These are phyloP conservation scores for Candida broadrunensis DNA, from an alignment of 805 yeast species.

Conservation along the genomic window DNA sequence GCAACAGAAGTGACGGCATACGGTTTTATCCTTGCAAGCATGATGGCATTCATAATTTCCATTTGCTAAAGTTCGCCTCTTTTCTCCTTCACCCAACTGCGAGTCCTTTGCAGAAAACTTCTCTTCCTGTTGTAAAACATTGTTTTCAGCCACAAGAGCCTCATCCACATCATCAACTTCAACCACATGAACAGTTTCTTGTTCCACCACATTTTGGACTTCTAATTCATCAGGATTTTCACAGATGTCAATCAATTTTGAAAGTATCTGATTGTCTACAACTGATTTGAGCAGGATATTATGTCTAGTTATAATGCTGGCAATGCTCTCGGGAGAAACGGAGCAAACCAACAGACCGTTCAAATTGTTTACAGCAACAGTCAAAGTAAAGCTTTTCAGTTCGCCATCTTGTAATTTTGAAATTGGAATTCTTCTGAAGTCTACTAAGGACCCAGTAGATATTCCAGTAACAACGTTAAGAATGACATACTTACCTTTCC, in stretches of 20 bases:
- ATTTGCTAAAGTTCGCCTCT: constrained; percentile 11
- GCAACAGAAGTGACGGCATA: constrained; percentile 49
- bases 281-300: not conserved
- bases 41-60: constrained; percentile 41
- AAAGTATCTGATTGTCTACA: not conserved
- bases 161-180: too few relatives aligned
- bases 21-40: constrained; percentile 34
- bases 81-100: too few relatives aligned
- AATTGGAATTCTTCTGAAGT: constrained; percentile 39
- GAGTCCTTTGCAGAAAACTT: too few relatives aligned
- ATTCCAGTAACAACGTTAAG: constrained; percentile 25
- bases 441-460: constrained; percentile 35
- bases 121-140: too few relatives aligned
- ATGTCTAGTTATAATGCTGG: constrained; percentile 16
- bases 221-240: too few relatives aligned
- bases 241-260: too few relatives aligned
- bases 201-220: too few relatives aligned
- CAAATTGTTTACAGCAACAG: constrained; percentile 12
- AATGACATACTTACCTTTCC: constrained; percentile 32
- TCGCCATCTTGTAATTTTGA: constrained; percentile 14
- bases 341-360: constrained; percentile 22
- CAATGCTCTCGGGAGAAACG: constrained; percentile 39
- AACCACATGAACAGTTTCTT: too few relatives aligned
- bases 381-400: constrained; percentile 22
- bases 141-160: too few relatives aligned